phyloP scores from a whole-genome alignment of 2,329 filamentous ascomycete species.

The Lasiodiplodia sp. region DNA sequence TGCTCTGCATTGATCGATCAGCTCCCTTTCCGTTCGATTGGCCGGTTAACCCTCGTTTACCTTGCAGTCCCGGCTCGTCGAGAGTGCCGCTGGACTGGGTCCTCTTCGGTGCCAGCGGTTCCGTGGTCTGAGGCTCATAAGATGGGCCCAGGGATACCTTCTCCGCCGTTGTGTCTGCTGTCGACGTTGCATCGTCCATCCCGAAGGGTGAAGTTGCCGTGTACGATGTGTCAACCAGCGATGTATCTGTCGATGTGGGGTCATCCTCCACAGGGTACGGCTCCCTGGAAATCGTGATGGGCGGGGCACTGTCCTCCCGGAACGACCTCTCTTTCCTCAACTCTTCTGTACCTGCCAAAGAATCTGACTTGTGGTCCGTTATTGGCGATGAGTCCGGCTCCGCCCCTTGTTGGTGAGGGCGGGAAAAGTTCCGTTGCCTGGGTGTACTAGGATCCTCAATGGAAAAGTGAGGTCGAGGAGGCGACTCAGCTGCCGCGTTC shows the following conservation, averaged over 20 bases:
- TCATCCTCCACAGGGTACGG: slow-evolving; percentile 8
- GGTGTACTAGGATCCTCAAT: not conserved
- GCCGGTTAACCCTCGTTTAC: slow-evolving; percentile 5
- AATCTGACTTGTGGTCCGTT: not conserved
- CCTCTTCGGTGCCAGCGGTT: not conserved
- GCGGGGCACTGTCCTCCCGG: slow-evolving; percentile 8
- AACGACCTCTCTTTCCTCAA: not conserved
- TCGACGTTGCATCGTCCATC: not conserved
- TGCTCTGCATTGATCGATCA: slow-evolving; percentile 19
- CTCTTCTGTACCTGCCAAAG: not conserved
- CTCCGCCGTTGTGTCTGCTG: not conserved
- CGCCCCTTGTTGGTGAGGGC: not conserved
- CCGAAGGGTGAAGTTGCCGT: not conserved
- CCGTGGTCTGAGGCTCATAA: not conserved
- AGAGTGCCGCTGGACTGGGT: slow-evolving; percentile 8
- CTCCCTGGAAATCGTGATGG: slow-evolving; percentile 18
- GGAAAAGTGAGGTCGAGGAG: not conserved
- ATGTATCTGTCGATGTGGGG: slow-evolving; percentile 17
- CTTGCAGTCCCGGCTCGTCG: slow-evolving; percentile 4
- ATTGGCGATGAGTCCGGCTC: not conserved
- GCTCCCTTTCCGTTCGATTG: slow-evolving; percentile 3
- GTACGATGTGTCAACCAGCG: slow-evolving; percentile 7
- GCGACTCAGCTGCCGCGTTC: slow-evolving; percentile 1
- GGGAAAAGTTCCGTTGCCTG: not conserved
- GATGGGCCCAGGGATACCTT: not conserved